Conservation (phyloP, 805 yeast species). For the Teunomyces funiuensis region DNA sequence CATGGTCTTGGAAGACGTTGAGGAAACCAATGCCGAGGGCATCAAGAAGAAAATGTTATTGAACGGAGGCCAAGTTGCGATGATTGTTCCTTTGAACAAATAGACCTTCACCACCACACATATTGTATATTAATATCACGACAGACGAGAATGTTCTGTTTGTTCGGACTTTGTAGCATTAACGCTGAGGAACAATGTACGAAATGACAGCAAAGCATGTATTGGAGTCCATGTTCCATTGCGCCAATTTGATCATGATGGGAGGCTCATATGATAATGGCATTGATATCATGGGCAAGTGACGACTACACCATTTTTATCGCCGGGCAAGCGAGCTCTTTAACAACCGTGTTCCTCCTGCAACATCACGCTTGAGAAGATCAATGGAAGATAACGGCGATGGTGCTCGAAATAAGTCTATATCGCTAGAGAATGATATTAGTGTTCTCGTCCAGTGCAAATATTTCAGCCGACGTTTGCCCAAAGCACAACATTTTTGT, state of each 20-base stretch:
- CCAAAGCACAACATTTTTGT: constrained; percentile 26
- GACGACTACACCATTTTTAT: constrained; percentile 39
- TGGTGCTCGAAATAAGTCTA: not conserved
- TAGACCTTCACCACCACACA: not conserved
- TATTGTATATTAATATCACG: constrained; percentile 2
- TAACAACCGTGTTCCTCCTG: constrained; percentile 1
- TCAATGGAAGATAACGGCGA: constrained; percentile 17
- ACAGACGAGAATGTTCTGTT: too few species aligned
- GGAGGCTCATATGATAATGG: constrained; percentile 63
- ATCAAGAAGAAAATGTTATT: constrained; percentile 58
- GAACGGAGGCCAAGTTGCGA: constrained; percentile 71
- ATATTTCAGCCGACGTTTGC: constrained; percentile 42
- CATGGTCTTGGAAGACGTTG: constrained; percentile 81
- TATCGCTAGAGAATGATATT: constrained; percentile 31
- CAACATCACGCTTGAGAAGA: constrained; percentile 16
- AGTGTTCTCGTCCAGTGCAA: constrained; percentile 57
- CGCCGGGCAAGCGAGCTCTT: constrained; percentile 2
- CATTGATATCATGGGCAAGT: constrained; percentile 52
- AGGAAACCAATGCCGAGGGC: constrained; percentile 52
- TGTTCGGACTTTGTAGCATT: too few species aligned
- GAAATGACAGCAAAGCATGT: constrained; percentile 46
- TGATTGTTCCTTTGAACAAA: constrained; percentile 39
- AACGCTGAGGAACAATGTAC: constrained; percentile 58
- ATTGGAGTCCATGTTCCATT: constrained; percentile 37
- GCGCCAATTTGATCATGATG: constrained; percentile 38